Base-by-base conservation (phyloP, 2,329 filamentous ascomycete species). In the Epichloe aotearoae region DNA sequence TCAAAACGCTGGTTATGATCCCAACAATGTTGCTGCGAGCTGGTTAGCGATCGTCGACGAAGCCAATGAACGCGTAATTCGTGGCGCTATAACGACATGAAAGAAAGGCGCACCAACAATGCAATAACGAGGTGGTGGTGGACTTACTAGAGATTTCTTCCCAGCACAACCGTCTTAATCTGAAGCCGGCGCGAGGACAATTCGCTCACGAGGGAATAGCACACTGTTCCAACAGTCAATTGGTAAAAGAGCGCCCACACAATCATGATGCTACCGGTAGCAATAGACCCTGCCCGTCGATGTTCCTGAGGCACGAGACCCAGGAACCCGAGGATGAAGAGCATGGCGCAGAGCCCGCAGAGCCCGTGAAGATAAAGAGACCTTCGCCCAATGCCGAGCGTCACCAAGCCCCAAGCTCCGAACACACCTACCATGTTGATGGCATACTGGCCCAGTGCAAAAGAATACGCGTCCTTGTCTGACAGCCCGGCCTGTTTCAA, bases 151-250 rank as follows among this genome's bases (percentile, higher is more conserved):
- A 88, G 70, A 58, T 88, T 86, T 50, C 89, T 84, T 1, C 86
- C 88, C 2, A 95, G 76, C 1, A 93, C 89, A 20, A 95, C 85
- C 0, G 90, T 95, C 73, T 95, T 95, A 71, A 94, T 90, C 62
- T 90, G 85, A 36, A 96, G 75, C 2, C 89, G 79, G 14, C 86
- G 80, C 0, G 88, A 88, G 0, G 88, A 89, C 20, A 95, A 69
- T 65, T 95, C 89, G 1, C 86, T 80, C 4, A 95, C 89, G 11
- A 95, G 77, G 0, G 88, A 93, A 69, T 94, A 95, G 66, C 85
- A 88, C 7, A 95, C 88, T 0, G 89, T 93, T 39, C 89, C 89
- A 46, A 95, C 88, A 0, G 87, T 86, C 46, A 91, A 74, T 64
- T 95, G 88, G 69, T 95, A 95, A 59, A 84, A 79, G 44, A 93